These are phyloP conservation scores for Cicer arietinum DNA, from an alignment of 306 rosid genomes.

Conservation along the genomic window DNA sequence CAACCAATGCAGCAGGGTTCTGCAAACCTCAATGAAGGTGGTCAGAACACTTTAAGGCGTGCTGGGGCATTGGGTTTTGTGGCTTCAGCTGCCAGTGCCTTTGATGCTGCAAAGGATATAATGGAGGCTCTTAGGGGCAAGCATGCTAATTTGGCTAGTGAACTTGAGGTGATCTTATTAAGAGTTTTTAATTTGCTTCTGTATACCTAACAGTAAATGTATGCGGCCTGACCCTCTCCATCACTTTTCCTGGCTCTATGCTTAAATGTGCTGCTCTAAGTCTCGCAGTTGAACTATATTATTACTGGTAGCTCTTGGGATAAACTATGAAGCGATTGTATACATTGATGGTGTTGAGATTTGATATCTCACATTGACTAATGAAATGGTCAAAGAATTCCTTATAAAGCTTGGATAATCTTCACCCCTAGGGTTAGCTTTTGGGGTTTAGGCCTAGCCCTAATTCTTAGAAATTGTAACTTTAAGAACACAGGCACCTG, in stretches of 20 bases:
- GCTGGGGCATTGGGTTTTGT: slow-evolving; percentile 86
- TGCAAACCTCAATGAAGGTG: slow-evolving; percentile 74
- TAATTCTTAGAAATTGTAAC: neutral
- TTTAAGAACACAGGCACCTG: slow-evolving; percentile 19
- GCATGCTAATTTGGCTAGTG: slow-evolving; percentile 95
- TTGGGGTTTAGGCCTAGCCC: neutral
- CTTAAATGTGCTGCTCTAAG: neutral
- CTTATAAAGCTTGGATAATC: neutral
- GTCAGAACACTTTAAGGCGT: slow-evolving; percentile 87
- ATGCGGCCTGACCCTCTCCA: slow-evolving; percentile 22
- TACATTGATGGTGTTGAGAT: slow-evolving; percentile 4
- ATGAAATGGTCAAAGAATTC: neutral
- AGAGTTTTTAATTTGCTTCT: slow-evolving; percentile 37
- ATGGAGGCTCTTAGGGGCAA: slow-evolving; percentile 99
- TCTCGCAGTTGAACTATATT: slow-evolving; percentile 16
- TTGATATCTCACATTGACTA: slow-evolving; percentile 4
- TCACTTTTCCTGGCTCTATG: neutral
- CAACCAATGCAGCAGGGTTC: slow-evolving; percentile 84
- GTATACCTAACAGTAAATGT: slow-evolving; percentile 11
- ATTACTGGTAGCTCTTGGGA: slow-evolving; percentile 1
- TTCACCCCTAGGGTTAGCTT: neutral
- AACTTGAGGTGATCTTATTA: slow-evolving; percentile 81
- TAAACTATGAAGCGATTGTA: slow-evolving; percentile 10
- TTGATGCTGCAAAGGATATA: slow-evolving; percentile 99
- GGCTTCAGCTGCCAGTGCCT: slow-evolving; percentile 97